Conservation (phyloP, 805 yeast species). For the Barnettozyma pratensis region DNA sequence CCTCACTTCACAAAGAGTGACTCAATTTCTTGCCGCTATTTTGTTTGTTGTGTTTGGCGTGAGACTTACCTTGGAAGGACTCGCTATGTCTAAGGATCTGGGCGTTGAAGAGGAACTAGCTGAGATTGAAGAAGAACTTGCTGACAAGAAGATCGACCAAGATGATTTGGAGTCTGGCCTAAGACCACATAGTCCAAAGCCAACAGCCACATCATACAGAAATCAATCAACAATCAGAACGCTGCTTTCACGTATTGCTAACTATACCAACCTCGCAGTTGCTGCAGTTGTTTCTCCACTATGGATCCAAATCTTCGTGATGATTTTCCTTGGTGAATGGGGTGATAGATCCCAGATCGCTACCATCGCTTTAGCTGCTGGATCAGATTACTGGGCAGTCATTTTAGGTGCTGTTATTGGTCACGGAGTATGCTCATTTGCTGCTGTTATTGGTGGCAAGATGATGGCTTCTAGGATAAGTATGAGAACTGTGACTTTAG, state of each 20-base stretch:
- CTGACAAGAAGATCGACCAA: conserved; percentile 46
- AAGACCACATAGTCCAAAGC: background rate
- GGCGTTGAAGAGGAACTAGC: conserved; percentile 96
- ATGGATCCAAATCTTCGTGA: conserved; percentile 90
- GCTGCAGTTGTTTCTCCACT: conserved; percentile 63
- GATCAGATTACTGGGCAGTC: conserved; percentile 84
- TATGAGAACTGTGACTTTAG: conserved; percentile 85
- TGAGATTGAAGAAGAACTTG: conserved; percentile 91
- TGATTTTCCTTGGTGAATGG: conserved; percentile 98
- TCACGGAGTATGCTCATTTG: conserved; percentile 78
- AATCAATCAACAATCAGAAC: conserved; percentile 6
- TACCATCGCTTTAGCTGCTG: conserved; percentile 98
- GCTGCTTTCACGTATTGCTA: background rate
- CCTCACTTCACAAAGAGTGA: conserved; percentile 69
- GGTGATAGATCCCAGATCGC: conserved; percentile 98
- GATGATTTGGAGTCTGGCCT: conserved; percentile 47
- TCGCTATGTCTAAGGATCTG: conserved; percentile 68
- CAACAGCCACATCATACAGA: too few relatives aligned
- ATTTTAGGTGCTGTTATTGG: conserved; percentile 88
- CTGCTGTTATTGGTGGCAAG: conserved; percentile 94
- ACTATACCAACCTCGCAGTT: conserved; percentile 9
- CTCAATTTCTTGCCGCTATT: conserved; percentile 76
- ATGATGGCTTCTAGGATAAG: conserved; percentile 83
- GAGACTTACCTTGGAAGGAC: conserved; percentile 74
- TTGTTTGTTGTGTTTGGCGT: conserved; percentile 81